Conservation (phyloP, 257 asterid species). For the Cordia subcordata region DNA sequence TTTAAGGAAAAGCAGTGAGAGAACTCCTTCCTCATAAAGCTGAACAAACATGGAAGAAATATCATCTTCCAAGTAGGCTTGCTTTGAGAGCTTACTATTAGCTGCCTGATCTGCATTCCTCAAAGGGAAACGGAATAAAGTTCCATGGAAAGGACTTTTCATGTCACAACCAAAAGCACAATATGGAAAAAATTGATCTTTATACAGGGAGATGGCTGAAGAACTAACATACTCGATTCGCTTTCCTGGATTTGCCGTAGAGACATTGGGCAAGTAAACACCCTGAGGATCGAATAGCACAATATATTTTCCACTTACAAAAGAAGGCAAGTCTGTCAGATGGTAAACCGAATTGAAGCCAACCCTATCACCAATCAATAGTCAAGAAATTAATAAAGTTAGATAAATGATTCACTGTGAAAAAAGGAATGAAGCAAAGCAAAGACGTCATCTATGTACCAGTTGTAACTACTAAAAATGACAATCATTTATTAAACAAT, state of each 20-base stretch:
- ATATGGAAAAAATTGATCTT: conserved; percentile 88
- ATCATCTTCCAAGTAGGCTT: conserved; percentile 82
- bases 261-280: conserved; percentile 78
- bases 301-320: conserved; percentile 88
- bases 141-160: conserved; percentile 80
- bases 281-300: conserved; percentile 98
- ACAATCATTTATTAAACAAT: too few relatives aligned
- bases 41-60: conserved; percentile 73
- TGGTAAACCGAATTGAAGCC: conserved; percentile 99
- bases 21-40: conserved; percentile 82
- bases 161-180: conserved; percentile 96
- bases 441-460: neutral
- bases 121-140: conserved; percentile 96
- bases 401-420: neutral
- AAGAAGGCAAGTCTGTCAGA: conserved; percentile 92
- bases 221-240: conserved; percentile 85
- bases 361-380: conserved; percentile 58
- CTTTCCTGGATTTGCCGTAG: conserved; percentile 92
- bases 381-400: conserved; percentile 7
- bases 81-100: conserved; percentile 87
- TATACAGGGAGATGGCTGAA: conserved; percentile 71
- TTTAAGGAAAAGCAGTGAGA: conserved; percentile 82
- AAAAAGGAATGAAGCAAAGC: neutral
- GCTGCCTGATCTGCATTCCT: conserved; percentile 86
- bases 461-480: too few relatives aligned